A percentile compares a stretch with the other conserved stretches of the same genome.
Evolutionary conservation across 1,139 yeast genomes (phyloP).

Genomic region (Wickerhamomyces sp.): DNA sequence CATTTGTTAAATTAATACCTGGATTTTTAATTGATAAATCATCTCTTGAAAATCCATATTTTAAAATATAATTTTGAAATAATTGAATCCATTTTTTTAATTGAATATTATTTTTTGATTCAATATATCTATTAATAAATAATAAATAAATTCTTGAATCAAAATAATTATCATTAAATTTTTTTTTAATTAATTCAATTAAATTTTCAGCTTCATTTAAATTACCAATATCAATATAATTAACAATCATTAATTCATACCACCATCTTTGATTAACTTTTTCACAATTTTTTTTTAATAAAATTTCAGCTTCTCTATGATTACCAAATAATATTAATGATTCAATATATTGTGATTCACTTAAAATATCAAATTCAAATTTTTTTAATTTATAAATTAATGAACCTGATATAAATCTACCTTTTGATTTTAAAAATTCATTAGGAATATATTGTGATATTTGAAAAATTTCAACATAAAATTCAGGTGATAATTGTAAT

Average conservation of each 20-base stretch:
- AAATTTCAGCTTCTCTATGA: conserved; percentile 23
- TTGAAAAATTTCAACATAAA: conserved; percentile 17
- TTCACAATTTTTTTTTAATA: conserved; percentile 23
- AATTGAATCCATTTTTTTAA: conserved; percentile 11
- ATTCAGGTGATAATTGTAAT: conserved; percentile 10
- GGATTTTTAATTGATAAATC: too few species aligned
- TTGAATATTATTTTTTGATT: conserved; percentile 7
- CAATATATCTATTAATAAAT: conserved; percentile 14
- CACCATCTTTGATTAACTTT: conserved; percentile 32
- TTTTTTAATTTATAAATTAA: conserved; percentile 16
- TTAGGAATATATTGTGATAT: conserved; percentile 15
- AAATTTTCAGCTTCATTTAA: conserved; percentile 26
- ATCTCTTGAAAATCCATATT: conserved; percentile 8
- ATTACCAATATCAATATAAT: conserved; percentile 26
- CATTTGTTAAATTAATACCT: conserved; percentile 16
- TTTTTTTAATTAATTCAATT: conserved; percentile 1
- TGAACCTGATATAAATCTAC: conserved; percentile 16
- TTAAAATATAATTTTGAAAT: conserved; percentile 6
- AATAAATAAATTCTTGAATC: conserved; percentile 17
- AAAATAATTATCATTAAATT: conserved; percentile 8
- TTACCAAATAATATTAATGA: conserved; percentile 26
- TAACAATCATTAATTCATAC: conserved; percentile 32
- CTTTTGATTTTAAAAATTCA: conserved; percentile 9
- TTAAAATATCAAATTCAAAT: conserved; percentile 18
- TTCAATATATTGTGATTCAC: conserved; percentile 19